Conservation (phyloP, 73 alveolate species). For the Durusdinium trenchii region DNA sequence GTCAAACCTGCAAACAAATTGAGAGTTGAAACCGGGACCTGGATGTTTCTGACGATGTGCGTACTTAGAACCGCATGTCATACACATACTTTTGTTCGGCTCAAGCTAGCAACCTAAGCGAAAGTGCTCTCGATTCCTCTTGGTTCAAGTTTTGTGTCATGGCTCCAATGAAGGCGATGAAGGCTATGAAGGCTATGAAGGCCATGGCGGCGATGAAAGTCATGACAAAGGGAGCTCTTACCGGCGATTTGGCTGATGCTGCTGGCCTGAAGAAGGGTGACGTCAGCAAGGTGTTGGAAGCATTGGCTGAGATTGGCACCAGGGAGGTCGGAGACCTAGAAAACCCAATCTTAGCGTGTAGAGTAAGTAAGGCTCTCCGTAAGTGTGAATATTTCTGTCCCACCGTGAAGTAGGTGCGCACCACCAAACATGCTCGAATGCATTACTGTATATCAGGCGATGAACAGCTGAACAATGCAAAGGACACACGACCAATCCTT, state of each 20-base stretch:
- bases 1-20: too few relatives aligned
- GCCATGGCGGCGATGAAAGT: background rate
- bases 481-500: too few relatives aligned
- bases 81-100: too few relatives aligned
- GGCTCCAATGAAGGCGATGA: slow-evolving; percentile 1
- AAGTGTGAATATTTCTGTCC: background rate
- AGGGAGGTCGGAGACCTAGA: background rate
- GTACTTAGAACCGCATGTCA: too few relatives aligned
- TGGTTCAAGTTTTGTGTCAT: too few relatives aligned
- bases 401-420: background rate
- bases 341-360: background rate
- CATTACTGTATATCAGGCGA: background rate
- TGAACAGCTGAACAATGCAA: background rate
- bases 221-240: background rate
- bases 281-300: background rate
- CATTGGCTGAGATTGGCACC: background rate
- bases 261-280: slow-evolving; percentile 1
- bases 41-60: too few relatives aligned
- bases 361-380: background rate
- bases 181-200: background rate
- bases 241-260: background rate
- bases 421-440: background rate
- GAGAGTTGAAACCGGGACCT: too few relatives aligned
- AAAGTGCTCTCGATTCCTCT: too few relatives aligned
- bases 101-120: too few relatives aligned